A percentile compares a stretch with the other conserved stretches of the same genome.
Conservation (phyloP, 306 rosid genomes). For the Pterocarpus macrocarpus region DNA sequence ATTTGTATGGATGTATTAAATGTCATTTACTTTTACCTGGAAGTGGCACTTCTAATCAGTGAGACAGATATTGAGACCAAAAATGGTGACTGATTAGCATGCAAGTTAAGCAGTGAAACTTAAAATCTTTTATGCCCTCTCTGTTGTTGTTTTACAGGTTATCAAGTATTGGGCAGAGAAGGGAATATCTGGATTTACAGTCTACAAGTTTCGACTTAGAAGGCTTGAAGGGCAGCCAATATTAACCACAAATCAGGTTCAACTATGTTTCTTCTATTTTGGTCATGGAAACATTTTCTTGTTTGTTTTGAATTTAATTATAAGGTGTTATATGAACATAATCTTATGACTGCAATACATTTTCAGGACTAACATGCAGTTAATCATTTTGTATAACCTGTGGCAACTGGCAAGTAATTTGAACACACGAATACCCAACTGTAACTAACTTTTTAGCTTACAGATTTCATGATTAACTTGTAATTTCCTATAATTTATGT, state of each 20-base stretch:
- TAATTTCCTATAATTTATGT: neutral
- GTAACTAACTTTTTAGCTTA: neutral
- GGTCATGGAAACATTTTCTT: neutral
- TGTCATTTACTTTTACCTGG: neutral
- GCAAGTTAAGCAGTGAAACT: neutral
- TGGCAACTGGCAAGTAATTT: neutral
- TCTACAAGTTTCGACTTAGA: slow-evolving; percentile 83
- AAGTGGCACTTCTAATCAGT: neutral
- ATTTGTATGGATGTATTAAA: neutral
- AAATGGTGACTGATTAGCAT: neutral
- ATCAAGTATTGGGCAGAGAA: slow-evolving; percentile 87
- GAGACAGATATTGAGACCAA: too few relatives aligned
- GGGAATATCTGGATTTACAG: slow-evolving; percentile 94
- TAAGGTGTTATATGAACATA: neutral
- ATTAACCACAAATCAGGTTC: slow-evolving; percentile 93
- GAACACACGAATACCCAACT: neutral
- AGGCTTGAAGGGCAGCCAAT: slow-evolving; percentile 86
- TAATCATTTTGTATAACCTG: neutral
- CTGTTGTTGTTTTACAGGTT: slow-evolving; percentile 63
- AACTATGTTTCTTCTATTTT: slow-evolving; percentile 28
- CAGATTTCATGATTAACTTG: neutral
- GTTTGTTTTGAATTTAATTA: neutral
- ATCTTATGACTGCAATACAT: neutral
- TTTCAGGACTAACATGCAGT: neutral
- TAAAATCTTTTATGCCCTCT: slow-evolving; percentile 15